Conservation (phyloP, 2,329 filamentous ascomycete genomes). For the Fusarium sp. region DNA sequence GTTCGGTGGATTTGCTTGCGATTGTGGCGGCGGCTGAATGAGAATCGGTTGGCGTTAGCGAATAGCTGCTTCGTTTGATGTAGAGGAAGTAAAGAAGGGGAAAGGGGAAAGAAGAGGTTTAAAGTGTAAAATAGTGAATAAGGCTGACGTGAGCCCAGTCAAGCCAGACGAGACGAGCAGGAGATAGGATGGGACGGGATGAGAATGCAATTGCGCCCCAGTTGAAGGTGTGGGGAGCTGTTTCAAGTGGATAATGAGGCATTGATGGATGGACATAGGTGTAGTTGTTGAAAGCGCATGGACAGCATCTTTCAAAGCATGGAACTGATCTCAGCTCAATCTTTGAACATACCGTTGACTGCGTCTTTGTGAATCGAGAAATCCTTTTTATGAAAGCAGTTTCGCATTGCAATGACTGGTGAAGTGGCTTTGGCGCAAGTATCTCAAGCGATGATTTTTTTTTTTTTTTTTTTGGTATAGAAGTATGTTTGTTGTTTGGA, state of each 20-base stretch:
- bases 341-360: conserved; percentile 36
- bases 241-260: conserved; percentile 37
- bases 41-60: conserved; percentile 35
- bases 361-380: conserved; percentile 52
- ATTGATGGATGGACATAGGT: background rate
- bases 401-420: conserved; percentile 45
- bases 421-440: background rate
- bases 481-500: conserved; percentile 23
- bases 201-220: conserved; percentile 31
- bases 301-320: background rate
- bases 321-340: background rate
- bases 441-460: background rate
- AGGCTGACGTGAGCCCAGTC: conserved; percentile 31
- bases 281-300: conserved; percentile 18
- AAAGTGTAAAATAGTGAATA: background rate
- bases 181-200: conserved; percentile 17
- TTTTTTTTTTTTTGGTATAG: background rate
- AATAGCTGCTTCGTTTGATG: background rate
- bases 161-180: conserved; percentile 8
- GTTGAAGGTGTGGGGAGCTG: conserved; percentile 41
- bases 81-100: background rate
- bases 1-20: conserved; percentile 35
- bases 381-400: conserved; percentile 48
- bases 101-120: conserved; percentile 4
- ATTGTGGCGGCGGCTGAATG: conserved; percentile 33